Base-by-base conservation (phyloP, 345 rosid species). In the Punica granatum region DNA sequence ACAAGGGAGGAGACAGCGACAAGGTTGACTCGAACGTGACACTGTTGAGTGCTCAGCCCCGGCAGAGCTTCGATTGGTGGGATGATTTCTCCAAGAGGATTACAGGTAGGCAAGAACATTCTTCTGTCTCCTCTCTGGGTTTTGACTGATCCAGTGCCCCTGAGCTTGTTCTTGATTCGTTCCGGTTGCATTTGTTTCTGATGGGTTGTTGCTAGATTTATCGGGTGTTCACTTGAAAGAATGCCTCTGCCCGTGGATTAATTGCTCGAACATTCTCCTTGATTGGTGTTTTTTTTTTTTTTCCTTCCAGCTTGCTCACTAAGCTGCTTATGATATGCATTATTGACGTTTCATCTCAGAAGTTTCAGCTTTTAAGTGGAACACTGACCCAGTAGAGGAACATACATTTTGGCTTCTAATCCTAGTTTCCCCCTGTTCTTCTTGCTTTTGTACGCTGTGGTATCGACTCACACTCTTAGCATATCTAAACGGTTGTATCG, bases 61-160 rank as follows among this genome's bases (percentile, higher is more conserved):
- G 75, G 80, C 77, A 75, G 77, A 67, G 44, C 69, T 85, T 68
- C 46, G 85, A 79, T 79, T 77, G 83, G 84, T 81, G 81, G 81
- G 83, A 68, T 70, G 83, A 79, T 53, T 78, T 79, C 43, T 84
- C 73, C 37, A 74, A 73, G 68, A 64, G 76, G 71, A 74, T 79
- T 75, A 72, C 78, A 71, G 85, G 88, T 84, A 74, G 41, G 88
- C 81, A 74, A 42, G 25, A 60, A 63, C 32, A 51, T 11, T 65
- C 72, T 60, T 43, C 23, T 5, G 12, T 68, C 54, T 59, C 66
- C 74, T 64, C 72, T 28, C 61, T 35, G 60, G 58, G 71, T 36
- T 34, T 48, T 59, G 42, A 14, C 26, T 19, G 43, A 41, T 34
- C 63, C 34, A 6, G 6, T 11, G 13, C 28, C 30, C 35, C 34